These are phyloP conservation scores for Luvunga scandens DNA, from an alignment of 345 rosid genomes.

Conservation along the genomic window DNA sequence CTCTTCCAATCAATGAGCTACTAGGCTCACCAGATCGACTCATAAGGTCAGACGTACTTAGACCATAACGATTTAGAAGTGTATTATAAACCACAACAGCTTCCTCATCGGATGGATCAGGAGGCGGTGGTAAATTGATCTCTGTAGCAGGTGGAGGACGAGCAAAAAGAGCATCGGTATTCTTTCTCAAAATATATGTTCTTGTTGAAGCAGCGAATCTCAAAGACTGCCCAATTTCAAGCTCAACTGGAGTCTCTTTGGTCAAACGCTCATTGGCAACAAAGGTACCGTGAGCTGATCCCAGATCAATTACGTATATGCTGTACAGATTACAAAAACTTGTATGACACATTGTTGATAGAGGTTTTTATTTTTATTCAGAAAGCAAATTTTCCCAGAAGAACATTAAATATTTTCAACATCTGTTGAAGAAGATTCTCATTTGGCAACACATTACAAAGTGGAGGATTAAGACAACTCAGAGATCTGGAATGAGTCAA, in stretches of 20 bases:
- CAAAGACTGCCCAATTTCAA: conserved; percentile 75
- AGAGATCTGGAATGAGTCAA: not conserved
- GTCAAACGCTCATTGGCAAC: conserved; percentile 87
- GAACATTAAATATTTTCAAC: not conserved
- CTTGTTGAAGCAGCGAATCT: conserved; percentile 94
- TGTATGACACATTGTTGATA: not conserved
- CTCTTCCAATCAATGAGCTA: conserved; percentile 17
- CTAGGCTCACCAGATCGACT: conserved; percentile 26
- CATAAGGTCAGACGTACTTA: conserved; percentile 36
- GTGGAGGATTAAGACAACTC: not conserved
- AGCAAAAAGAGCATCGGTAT: conserved; percentile 74
- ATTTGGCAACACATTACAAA: not conserved
- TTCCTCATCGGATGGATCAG: conserved; percentile 84
- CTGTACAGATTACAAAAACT: conserved; percentile 34
- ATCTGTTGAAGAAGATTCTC: not conserved
- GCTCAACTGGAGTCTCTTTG: conserved; percentile 70
- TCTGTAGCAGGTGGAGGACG: conserved; percentile 55
- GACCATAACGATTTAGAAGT: conserved; percentile 71
- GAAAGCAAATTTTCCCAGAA: not conserved
- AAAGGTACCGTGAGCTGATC: conserved; percentile 83
- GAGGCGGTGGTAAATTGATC: conserved; percentile 70
- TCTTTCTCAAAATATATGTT: conserved; percentile 74
- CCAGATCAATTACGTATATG: conserved; percentile 70
- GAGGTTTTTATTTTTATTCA: not conserved
- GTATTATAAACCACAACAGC: conserved; percentile 85